These are phyloP conservation scores for Pythium folliculosum DNA, from an alignment of 352 stramenopile genomes.

Conservation along the genomic window DNA sequence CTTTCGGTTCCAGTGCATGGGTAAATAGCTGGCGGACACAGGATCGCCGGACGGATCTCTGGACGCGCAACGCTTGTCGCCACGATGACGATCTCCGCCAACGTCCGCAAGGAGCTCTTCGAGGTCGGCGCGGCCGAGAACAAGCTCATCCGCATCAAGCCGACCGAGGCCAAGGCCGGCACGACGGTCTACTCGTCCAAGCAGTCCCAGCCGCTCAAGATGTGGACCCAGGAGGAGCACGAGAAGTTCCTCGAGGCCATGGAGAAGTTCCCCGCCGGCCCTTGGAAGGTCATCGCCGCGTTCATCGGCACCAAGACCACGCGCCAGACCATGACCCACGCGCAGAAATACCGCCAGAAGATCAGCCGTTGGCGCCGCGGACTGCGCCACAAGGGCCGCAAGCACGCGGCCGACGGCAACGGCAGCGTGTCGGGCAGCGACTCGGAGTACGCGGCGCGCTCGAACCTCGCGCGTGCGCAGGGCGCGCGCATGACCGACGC, in stretches of 20 bases:
- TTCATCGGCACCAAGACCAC: slow-evolving; percentile 86
- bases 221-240: slow-evolving; percentile 87
- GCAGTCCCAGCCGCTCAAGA: slow-evolving; percentile 81
- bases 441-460: slow-evolving; percentile 52
- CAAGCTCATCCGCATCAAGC: slow-evolving; percentile 85
- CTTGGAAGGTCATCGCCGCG: slow-evolving; percentile 82
- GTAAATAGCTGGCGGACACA: slow-evolving; percentile 21
- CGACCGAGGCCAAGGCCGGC: slow-evolving; percentile 80
- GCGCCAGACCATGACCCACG: slow-evolving; percentile 93
- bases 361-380: slow-evolving; percentile 80
- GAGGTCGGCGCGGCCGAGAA: slow-evolving; percentile 78
- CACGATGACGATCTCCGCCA: slow-evolving; percentile 85
- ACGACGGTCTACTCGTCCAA: slow-evolving; percentile 86
- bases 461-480: slow-evolving; percentile 40
- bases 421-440: slow-evolving; percentile 37
- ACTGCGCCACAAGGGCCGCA: slow-evolving; percentile 78
- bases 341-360: slow-evolving; percentile 86
- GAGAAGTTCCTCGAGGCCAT: slow-evolving; percentile 86
- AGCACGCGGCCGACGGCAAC: slow-evolving; percentile 47
- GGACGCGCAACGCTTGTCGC: slow-evolving; percentile 18
- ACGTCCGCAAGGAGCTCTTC: slow-evolving; percentile 85
- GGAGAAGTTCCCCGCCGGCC: slow-evolving; percentile 82
- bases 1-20: slow-evolving; percentile 27
- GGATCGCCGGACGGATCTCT: slow-evolving; percentile 23
- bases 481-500: slow-evolving; percentile 19